phyloP scores from a whole-genome alignment of 129 eudicot genomes.

The Oenanthe sinensis region DNA sequence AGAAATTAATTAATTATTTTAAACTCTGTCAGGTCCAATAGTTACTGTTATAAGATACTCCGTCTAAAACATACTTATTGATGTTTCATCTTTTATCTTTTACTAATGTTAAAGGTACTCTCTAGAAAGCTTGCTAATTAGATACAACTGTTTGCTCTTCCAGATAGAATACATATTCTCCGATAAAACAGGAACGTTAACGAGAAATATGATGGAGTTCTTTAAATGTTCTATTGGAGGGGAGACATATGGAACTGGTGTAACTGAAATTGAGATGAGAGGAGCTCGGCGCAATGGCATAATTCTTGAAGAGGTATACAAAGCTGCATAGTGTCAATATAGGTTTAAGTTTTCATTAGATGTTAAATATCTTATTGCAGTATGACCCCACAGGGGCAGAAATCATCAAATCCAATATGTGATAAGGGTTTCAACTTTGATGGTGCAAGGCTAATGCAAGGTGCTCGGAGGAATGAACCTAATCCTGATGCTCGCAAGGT shows the following conservation, averaged over 20 bases:
- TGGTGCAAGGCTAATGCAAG: conserved; percentile 83
- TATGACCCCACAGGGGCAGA: conserved; percentile 36
- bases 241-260: conserved; percentile 89
- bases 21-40: not conserved
- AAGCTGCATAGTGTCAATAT: conserved; percentile 11
- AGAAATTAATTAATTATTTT: not conserved
- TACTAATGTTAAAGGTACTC: not conserved
- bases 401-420: conserved; percentile 41
- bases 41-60: not conserved
- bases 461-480: conserved; percentile 98
- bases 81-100: not conserved
- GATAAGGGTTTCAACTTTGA: conserved; percentile 98
- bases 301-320: conserved; percentile 58
- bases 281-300: conserved; percentile 65
- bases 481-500: conserved; percentile 90
- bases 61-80: not conserved
- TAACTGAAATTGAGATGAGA: conserved; percentile 88
- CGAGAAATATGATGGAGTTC: conserved; percentile 95
- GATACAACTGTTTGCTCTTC: conserved; percentile 4
- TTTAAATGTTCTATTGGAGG: conserved; percentile 98
- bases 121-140: not conserved
- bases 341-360: conserved; percentile 8
- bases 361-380: conserved; percentile 4
- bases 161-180: conserved; percentile 94
- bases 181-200: conserved; percentile 98